Evolutionary conservation across 2,329 filamentous ascomycete genomes (phyloP).

Genomic region (Huntiella bhutanensis): DNA sequence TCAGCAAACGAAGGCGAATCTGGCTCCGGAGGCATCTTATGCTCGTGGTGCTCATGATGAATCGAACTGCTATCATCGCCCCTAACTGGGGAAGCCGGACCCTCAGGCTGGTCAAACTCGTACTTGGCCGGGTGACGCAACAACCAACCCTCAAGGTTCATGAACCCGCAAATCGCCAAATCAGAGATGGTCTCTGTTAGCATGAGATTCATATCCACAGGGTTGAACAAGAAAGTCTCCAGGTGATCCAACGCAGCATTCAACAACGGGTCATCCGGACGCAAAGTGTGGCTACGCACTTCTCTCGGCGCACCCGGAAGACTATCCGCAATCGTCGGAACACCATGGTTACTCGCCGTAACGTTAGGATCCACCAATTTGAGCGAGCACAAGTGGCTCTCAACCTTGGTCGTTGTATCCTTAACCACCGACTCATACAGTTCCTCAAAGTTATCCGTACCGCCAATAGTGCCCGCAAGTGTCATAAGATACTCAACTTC

Average conservation of each 20-base stretch:
- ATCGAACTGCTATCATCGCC: slow-evolving; percentile 19
- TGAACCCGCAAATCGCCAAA: slow-evolving; percentile 65
- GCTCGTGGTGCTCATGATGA: not conserved
- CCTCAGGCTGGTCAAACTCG: slow-evolving; percentile 29
- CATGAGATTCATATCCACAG: slow-evolving; percentile 76
- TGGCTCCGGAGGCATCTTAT: slow-evolving; percentile 22
- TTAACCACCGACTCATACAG: slow-evolving; percentile 53
- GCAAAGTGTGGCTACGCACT: slow-evolving; percentile 41
- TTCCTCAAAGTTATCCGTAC: slow-evolving; percentile 50
- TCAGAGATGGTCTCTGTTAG: slow-evolving; percentile 70
- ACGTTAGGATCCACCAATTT: slow-evolving; percentile 45
- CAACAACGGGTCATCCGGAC: slow-evolving; percentile 41
- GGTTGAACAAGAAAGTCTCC: slow-evolving; percentile 70
- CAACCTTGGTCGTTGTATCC: slow-evolving; percentile 49
- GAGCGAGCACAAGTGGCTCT: slow-evolving; percentile 55
- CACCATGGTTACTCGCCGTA: slow-evolving; percentile 34
- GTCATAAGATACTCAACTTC: slow-evolving; percentile 55
- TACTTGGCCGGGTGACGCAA: slow-evolving; percentile 51
- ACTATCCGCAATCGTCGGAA: slow-evolving; percentile 35
- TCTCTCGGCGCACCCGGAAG: slow-evolving; percentile 42
- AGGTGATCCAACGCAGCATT: slow-evolving; percentile 52
- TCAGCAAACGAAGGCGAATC: slow-evolving; percentile 24
- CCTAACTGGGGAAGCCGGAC: slow-evolving; percentile 15
- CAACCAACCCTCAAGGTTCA: slow-evolving; percentile 81
- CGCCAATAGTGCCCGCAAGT: slow-evolving; percentile 49